These are phyloP conservation scores for Ambrosia trifida DNA, from an alignment of 129 eudicot genomes.

Conservation along the genomic window DNA sequence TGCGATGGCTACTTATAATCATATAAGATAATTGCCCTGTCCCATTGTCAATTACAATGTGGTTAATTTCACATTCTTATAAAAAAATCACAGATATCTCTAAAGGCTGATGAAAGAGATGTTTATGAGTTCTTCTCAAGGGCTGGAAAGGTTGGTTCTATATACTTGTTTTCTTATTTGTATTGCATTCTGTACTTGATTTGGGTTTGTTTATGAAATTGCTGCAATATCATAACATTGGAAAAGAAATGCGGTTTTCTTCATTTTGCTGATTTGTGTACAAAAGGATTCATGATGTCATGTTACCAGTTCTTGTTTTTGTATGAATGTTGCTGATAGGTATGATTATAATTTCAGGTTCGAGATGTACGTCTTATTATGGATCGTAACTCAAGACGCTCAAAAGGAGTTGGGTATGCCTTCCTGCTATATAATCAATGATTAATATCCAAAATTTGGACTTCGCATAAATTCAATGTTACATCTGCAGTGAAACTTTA, in stretches of 20 bases:
- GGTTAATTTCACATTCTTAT: slow-evolving; percentile 7
- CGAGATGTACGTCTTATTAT: slow-evolving; percentile 84
- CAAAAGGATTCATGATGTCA: neutral
- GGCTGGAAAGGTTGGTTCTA: slow-evolving; percentile 76
- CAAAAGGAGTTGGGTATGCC: slow-evolving; percentile 89
- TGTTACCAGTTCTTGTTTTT: neutral
- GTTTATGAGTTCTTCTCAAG: slow-evolving; percentile 87
- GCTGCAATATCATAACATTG: slow-evolving; percentile 8
- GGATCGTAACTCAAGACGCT: slow-evolving; percentile 91
- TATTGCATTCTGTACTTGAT: slow-evolving; percentile 20
- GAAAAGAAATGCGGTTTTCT: too few species aligned
- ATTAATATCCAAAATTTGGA: neutral
- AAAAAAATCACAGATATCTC: slow-evolving; percentile 51
- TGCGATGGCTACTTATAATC: slow-evolving; percentile 8
- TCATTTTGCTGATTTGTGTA: neutral
- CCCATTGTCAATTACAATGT: slow-evolving; percentile 11
- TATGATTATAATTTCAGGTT: slow-evolving; percentile 45
- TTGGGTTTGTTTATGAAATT: slow-evolving; percentile 3
- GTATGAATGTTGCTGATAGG: slow-evolving; percentile 5
- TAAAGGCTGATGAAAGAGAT: slow-evolving; percentile 88
- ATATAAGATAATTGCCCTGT: neutral
- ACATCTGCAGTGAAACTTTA: neutral
- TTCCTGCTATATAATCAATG: slow-evolving; percentile 4
- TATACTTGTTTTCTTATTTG: slow-evolving; percentile 1
- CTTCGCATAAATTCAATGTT: slow-evolving; percentile 7